Percentiles rank a stretch among this genome's conserved stretches.
Evolutionary conservation across 441 rosid species (phyloP).

Genomic region (Populus hybrid): DNA sequence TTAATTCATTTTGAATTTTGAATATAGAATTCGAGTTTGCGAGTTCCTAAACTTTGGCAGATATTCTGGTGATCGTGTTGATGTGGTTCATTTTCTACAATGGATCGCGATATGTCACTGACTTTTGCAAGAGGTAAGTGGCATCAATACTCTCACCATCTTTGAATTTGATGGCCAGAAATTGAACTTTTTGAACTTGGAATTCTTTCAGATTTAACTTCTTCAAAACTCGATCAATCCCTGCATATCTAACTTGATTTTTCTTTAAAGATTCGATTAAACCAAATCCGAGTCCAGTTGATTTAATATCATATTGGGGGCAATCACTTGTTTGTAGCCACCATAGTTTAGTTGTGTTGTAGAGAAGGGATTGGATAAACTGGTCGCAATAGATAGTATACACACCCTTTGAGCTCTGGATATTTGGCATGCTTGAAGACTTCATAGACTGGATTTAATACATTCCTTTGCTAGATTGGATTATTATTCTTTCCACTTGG

Average conservation of each 20-base stretch:
- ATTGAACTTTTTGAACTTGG: background rate
- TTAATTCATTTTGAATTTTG: background rate
- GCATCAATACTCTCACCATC: background rate
- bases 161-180: background rate
- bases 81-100: conserved; percentile 89
- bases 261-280: background rate
- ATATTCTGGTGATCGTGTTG: conserved; percentile 72
- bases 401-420: no score
- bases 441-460: background rate
- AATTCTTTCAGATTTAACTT: background rate
- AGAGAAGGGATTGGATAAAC: no score
- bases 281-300: background rate
- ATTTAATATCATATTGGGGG: background rate
- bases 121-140: conserved; percentile 61
- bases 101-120: conserved; percentile 57
- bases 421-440: no score
- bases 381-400: no score
- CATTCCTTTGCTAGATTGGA: background rate
- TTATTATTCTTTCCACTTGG: background rate
- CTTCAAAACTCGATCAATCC: background rate
- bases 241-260: background rate
- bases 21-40: background rate
- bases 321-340: background rate
- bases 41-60: conserved; percentile 49
- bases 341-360: no score